A percentile compares a stretch with the other conserved stretches of the same genome.
phyloP scores from a whole-genome alignment of 2,329 filamentous ascomycete genomes.

The Alternaria postmessia region DNA sequence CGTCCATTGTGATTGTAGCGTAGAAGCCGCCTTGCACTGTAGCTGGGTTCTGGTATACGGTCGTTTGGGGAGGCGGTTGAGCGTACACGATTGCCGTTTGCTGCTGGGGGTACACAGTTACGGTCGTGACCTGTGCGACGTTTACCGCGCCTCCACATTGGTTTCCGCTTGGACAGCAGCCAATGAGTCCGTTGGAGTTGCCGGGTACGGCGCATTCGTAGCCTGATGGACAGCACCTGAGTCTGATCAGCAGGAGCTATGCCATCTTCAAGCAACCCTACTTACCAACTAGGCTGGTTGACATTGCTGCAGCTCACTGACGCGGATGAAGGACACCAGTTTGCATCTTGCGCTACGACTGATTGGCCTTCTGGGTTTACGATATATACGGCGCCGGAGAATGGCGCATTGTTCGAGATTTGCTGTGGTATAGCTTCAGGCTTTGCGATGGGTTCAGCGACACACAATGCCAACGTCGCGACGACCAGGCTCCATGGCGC shows the following conservation, averaged over 20 bases:
- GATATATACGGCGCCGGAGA: constrained; percentile 52
- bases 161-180: constrained; percentile 49
- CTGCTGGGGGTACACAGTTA: constrained; percentile 45
- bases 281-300: constrained; percentile 54
- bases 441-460: constrained; percentile 36
- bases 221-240: constrained; percentile 49
- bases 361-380: constrained; percentile 44
- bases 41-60: constrained; percentile 36
- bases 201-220: constrained; percentile 45
- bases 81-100: constrained; percentile 42
- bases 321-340: constrained; percentile 46
- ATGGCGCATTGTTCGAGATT: constrained; percentile 49
- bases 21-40: constrained; percentile 45
- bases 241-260: constrained; percentile 1
- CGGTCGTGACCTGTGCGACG: constrained; percentile 44
- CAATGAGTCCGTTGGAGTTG: constrained; percentile 46
- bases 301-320: constrained; percentile 54
- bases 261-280: not conserved
- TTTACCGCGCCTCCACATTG: constrained; percentile 45
- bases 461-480: constrained; percentile 24
- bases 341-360: constrained; percentile 44
- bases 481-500: constrained; percentile 17
- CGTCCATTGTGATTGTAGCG: constrained; percentile 47
- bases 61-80: constrained; percentile 31
- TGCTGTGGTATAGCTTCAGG: constrained; percentile 40